These are phyloP conservation scores for Solanum tacnaense DNA, from an alignment of 257 asterid genomes.

Conservation along the genomic window DNA sequence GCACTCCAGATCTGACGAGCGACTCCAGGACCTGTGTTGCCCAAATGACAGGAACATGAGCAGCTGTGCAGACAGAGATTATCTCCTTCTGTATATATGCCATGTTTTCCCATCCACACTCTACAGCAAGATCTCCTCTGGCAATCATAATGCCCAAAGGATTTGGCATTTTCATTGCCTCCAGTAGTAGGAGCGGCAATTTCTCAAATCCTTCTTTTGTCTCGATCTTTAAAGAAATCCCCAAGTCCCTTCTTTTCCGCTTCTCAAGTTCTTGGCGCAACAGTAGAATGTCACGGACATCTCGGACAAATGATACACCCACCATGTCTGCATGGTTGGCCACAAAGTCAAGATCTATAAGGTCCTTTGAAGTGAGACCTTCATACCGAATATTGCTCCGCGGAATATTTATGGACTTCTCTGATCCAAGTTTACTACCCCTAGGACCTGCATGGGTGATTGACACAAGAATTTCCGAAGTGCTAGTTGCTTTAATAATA, in stretches of 20 bases:
- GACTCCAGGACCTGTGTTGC: constrained; percentile 74
- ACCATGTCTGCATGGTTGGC: constrained; percentile 66
- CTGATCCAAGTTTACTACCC: constrained; percentile 64
- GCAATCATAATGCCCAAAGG: constrained; percentile 72
- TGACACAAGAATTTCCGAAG: constrained; percentile 52
- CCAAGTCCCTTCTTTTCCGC: constrained; percentile 33
- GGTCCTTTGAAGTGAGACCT: constrained; percentile 70
- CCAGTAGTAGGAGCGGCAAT: constrained; percentile 43
- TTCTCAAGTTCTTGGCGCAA: constrained; percentile 52
- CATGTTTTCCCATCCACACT: constrained; percentile 75
- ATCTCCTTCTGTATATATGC: constrained; percentile 61
- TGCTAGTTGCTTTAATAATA: constrained; percentile 47
- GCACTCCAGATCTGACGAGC: constrained; percentile 53
- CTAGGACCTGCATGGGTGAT: constrained; percentile 57
- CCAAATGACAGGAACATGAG: constrained; percentile 56
- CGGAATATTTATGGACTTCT: constrained; percentile 68
- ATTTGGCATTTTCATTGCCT: constrained; percentile 54
- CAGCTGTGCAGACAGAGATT: constrained; percentile 43
- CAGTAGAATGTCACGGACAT: constrained; percentile 38
- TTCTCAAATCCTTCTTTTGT: constrained; percentile 60
- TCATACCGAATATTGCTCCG: constrained; percentile 52
- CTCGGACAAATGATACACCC: constrained; percentile 57
- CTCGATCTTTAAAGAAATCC: constrained; percentile 58
- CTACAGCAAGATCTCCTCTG: constrained; percentile 80
- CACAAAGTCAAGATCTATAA: constrained; percentile 60